Percentiles rank a stretch among this genome's conserved stretches.
phyloP scores from a whole-genome alignment of 1,139 yeast genomes.

The Hyphopichia buzzinii region DNA sequence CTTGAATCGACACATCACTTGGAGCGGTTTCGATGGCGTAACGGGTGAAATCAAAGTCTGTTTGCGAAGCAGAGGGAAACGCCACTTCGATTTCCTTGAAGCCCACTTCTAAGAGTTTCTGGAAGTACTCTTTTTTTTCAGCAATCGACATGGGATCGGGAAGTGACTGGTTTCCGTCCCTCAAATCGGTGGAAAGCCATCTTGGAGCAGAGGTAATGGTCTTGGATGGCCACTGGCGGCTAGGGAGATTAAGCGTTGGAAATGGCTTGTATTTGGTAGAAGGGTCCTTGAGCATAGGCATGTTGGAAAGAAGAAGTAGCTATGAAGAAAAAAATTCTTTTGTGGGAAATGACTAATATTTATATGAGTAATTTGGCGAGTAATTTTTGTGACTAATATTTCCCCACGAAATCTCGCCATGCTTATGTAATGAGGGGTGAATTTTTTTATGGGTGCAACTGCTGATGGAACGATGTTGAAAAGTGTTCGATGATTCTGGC shows the following conservation, averaged over 20 bases:
- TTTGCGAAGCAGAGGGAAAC: conserved; percentile 94
- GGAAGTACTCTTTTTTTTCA: conserved; percentile 86
- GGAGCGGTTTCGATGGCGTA: conserved; percentile 93
- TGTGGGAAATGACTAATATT: neutral
- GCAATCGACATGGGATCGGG: conserved; percentile 96
- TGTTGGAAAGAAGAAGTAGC: conserved; percentile 4
- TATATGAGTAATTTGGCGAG: too few species aligned
- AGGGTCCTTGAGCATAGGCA: conserved; percentile 62
- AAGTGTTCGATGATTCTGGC: too few species aligned
- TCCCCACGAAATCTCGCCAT: neutral
- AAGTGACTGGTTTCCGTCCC: conserved; percentile 96
- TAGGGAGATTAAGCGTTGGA: conserved; percentile 62
- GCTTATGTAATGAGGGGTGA: too few species aligned
- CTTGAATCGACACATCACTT: conserved; percentile 89
- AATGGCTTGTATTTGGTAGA: conserved; percentile 72
- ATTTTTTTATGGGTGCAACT: too few species aligned
- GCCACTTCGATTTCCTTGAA: conserved; percentile 97
- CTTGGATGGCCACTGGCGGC: conserved; percentile 86
- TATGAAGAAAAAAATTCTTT: neutral
- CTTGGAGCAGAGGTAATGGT: conserved; percentile 80
- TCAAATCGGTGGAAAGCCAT: conserved; percentile 93
- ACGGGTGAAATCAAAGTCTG: conserved; percentile 93
- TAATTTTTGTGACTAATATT: neutral
- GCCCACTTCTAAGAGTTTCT: conserved; percentile 82
- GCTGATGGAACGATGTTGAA: too few species aligned